Evolutionary conservation across 139 green algal species (phyloP), one percentile per base, ranked within the genome.

Genomic region (Haematococcus lacustris): DNA sequence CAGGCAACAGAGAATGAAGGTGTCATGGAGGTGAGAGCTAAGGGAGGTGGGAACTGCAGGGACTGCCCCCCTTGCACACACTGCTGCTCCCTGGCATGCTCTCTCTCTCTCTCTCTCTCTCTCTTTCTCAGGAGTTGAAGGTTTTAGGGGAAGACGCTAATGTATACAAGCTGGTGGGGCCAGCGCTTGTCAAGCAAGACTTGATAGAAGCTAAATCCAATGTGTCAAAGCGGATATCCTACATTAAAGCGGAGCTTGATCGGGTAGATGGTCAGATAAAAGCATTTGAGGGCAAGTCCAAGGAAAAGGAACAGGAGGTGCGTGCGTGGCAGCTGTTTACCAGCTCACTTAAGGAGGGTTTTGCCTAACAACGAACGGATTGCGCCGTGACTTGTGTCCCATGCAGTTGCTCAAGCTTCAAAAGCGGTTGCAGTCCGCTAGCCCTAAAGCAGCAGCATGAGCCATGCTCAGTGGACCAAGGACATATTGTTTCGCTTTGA

Each of bases 81-180:
- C n/a, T n/a, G n/a, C n/a, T 57, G 47, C 47, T 21, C 47, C 13
- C 13, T 57, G 13, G 47, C 13, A 21, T 21, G 47, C 47, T 21
- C 21, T 57, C 47, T 28, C 47, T 21, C 21, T 13, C 13, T 21
- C 21, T 13, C 47, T 21, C 13, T 21, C 13, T 57, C 13, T 21
- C 47, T 13, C 40, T 4, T 43, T 0, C 68, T 35, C 78, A 96
- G 90, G 92, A 97, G 80, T 77, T 97, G 28, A 83, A 84, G 33
- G 75, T 87, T 23, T 70, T 96, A 37, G 82, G 88, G 38, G 92
- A 95, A 1, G 90, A 90, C 9, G 80, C 86, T 0, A 87, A 82
- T 26, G 89, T 97, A 23, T 97, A 87, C 85, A 97, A 97, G 85
- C 80, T 92, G 34, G 90, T 97, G 3, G 92, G 92, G 2, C 92